phyloP scores from a whole-genome alignment of 148 eudicot genomes.

The Limonium bicolor region DNA sequence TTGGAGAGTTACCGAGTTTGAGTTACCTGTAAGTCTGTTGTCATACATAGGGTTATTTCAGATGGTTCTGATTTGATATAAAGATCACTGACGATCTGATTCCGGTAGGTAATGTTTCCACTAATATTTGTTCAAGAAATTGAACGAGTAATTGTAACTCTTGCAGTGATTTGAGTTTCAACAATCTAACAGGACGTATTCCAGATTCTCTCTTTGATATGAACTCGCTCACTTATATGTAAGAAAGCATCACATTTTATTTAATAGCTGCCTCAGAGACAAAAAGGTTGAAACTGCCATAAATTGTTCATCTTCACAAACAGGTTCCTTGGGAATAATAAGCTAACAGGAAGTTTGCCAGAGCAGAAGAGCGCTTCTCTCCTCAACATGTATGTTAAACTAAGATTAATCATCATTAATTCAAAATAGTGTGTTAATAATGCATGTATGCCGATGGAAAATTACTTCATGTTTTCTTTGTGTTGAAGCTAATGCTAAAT shows the following conservation, averaged over 20 bases:
- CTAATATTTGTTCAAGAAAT: no score
- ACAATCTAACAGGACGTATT: slow-evolving; percentile 51
- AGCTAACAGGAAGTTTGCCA: slow-evolving; percentile 52
- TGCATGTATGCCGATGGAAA: no score
- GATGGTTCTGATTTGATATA: no score
- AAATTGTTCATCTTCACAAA: slow-evolving; percentile 7
- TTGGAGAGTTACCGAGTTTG: slow-evolving; percentile 30
- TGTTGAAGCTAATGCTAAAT: no score
- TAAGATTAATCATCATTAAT: no score
- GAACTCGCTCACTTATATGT: slow-evolving; percentile 46
- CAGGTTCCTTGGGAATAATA: slow-evolving; percentile 85
- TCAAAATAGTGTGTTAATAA: no score
- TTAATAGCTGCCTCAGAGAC: background rate
- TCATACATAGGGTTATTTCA: no score
- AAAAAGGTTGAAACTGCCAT: background rate
- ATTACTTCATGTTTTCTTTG: no score
- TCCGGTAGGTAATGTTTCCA: no score
- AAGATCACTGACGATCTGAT: no score
- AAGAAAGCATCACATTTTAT: slow-evolving; percentile 14
- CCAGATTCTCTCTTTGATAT: slow-evolving; percentile 53
- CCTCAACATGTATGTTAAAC: slow-evolving; percentile 52
- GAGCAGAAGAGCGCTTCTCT: slow-evolving; percentile 36
- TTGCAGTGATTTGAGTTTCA: slow-evolving; percentile 93
- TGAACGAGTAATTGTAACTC: no score
- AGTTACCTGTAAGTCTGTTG: slow-evolving; percentile 51